Evolutionary conservation across 2,329 filamentous ascomycete genomes (phyloP), one percentile per base, ranked within the genome.

Genomic region (Ophiostoma populinum): DNA sequence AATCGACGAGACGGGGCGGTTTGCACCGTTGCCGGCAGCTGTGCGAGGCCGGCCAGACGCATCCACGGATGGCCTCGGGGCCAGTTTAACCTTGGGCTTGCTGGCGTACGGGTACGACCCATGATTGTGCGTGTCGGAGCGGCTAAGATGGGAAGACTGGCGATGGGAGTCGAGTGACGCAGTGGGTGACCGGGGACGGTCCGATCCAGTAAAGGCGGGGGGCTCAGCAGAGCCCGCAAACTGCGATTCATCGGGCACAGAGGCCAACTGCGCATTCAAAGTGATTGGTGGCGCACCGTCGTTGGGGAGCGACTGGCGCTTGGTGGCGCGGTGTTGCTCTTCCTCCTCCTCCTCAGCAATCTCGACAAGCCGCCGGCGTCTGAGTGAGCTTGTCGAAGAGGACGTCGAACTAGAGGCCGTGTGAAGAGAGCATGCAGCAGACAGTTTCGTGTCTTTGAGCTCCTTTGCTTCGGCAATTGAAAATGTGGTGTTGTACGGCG

Each of bases 331-430:
- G 40, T 65, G 56, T 40, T 65, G 60, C 40, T 62, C 57, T 28
- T 76, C 72, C 48, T 92, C 85, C 50, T 92, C 83, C 36, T 78
- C 80, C 56, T 95, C 90, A n/a, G 79, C 75, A 51, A 95, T 94
- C 57, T 92, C 87, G 59, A 87, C 78, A 47, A 95, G 61, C 45
- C 81, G 75, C 47, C 77, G 71, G 49, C 75, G 68, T 40, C 79
- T 72, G 44, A 85, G 62, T 5, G 83, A 92, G 51, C 80, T 85
- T 32, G 72, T 80, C 5, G 82, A 87, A 9, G 86, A 92, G 18
- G 79, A 83, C 45, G 76, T 81, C 15, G 87, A 92, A 25, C 77
- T 79, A 10, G 82, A 82, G 7, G 85, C 82, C 25, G 86, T 80
- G 56, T 94, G 85, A 36, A 94, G 63, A 28, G 85, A 85, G 56